Evolutionary conservation across 2,329 filamentous ascomycete genomes (phyloP), one percentile per base, ranked within the genome.

Genomic region (Curvularia sp.): DNA sequence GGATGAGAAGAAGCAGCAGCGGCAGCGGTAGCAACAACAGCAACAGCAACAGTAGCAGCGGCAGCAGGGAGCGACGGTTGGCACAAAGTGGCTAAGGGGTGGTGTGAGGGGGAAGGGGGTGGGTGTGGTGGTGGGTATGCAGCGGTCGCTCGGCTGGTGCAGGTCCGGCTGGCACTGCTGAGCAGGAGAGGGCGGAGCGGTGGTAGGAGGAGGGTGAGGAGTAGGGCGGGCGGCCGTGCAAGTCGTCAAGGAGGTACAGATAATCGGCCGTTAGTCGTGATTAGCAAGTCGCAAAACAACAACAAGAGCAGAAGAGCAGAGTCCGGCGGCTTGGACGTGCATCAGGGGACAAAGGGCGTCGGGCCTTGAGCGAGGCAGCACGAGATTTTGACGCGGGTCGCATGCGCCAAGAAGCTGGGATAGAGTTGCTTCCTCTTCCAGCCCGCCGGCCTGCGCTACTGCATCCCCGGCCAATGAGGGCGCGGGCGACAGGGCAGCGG

Each of bases 301-400:
- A 57, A 48, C 54, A 58, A 50, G 24, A 26, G 24, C 55, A 55
- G 28, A 44, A 54, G 13, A 53, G 26, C 43, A 46, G 26, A 22
- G 38, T 13, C 15, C 22, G 24, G 42, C 42, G 42, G 22, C 22
- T 9, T 44, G 42, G 42, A 26, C 22, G 59, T 38, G 53, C 58
- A 58, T 58, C 55, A 55, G 54, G 60, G 43, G 53, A 57, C 53
- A 58, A 48, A 39, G 49, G 50, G 39, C 54, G 46, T 31, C 30
- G n/a, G 53, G 41, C 49, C 46, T 60, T 38, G 56, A 57, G 54
- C 49, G 59, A 55, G 49, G 47, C 55, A 55, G 47, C 46, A 57
- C 58, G 55, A 60, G 55, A 60, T 65, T 65, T 65, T 65, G 63
- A 53, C 60, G 57, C 60, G 60, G 52, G 52, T 56, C 52, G 35